Percentiles rank a stretch among this genome's conserved stretches.
Evolutionary conservation across 371 early-diverging fungal species (phyloP).

Genomic region (Apophysomyces sp.): DNA sequence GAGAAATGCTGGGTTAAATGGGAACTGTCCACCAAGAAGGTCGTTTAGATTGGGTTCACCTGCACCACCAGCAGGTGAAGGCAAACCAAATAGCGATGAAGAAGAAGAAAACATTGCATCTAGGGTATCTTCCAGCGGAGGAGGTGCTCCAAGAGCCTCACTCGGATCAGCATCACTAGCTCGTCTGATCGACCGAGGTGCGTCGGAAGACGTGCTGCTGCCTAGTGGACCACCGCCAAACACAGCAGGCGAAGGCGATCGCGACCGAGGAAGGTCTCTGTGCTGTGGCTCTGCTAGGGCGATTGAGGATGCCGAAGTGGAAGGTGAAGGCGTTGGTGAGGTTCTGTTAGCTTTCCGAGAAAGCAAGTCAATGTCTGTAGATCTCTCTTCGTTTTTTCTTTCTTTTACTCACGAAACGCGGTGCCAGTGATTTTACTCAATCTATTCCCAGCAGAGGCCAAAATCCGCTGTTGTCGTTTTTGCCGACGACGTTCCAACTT

Average conservation of each 20-base stretch:
- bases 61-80: constrained; percentile 4
- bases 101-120: constrained; percentile 9
- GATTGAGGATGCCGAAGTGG: constrained; percentile 24
- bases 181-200: constrained; percentile 4
- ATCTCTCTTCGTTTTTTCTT: neutral
- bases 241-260: constrained; percentile 18
- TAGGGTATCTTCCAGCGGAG: constrained; percentile 14
- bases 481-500: constrained; percentile 58
- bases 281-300: constrained; percentile 11
- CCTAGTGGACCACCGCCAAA: constrained; percentile 3
- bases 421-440: constrained; percentile 59
- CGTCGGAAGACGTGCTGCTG: neutral
- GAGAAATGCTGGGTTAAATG: constrained; percentile 24
- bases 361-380: neutral
- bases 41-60: constrained; percentile 13
- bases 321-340: constrained; percentile 34
- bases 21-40: constrained; percentile 20
- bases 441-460: constrained; percentile 57
- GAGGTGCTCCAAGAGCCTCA: constrained; percentile 44
- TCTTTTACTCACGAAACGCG: constrained; percentile 32
- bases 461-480: constrained; percentile 57
- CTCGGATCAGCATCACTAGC: constrained; percentile 38
- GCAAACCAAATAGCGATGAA: constrained; percentile 1
- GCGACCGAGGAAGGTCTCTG: constrained; percentile 11
- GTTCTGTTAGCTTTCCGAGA: constrained; percentile 20